Evolutionary conservation across 352 stramenopile genomes (phyloP).

Genomic region (Sclerospora graminicola): DNA sequence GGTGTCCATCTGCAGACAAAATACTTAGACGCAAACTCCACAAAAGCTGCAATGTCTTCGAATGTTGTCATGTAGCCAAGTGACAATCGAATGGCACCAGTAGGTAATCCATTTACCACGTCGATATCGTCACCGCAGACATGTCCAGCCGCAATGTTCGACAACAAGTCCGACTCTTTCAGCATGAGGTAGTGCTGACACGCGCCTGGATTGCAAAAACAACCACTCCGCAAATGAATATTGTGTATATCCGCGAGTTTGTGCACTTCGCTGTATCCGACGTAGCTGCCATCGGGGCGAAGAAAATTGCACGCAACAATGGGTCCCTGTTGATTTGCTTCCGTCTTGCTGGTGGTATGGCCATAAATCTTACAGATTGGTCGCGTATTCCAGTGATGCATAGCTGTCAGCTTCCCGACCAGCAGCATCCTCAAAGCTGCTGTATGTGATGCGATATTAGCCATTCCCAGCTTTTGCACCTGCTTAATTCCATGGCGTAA

Average conservation of each 20-base stretch:
- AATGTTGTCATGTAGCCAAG: slow-evolving; percentile 72
- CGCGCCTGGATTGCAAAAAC: slow-evolving; percentile 73
- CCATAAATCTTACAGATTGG: slow-evolving; percentile 52
- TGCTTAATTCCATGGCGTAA: slow-evolving; percentile 39
- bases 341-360: slow-evolving; percentile 1
- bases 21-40: slow-evolving; percentile 43
- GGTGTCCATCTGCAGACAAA: slow-evolving; percentile 35
- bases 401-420: slow-evolving; percentile 14
- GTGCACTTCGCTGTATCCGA: slow-evolving; percentile 60
- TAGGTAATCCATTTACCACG: slow-evolving; percentile 47
- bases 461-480: slow-evolving; percentile 36
- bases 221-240: slow-evolving; percentile 64
- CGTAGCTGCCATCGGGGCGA: slow-evolving; percentile 35
- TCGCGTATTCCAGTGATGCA: slow-evolving; percentile 45
- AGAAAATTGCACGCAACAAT: slow-evolving; percentile 63
- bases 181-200: slow-evolving; percentile 57
- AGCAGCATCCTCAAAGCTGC: slow-evolving; percentile 31
- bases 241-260: slow-evolving; percentile 59
- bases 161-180: slow-evolving; percentile 37
- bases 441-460: slow-evolving; percentile 36
- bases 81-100: slow-evolving; percentile 58
- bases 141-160: slow-evolving; percentile 44
- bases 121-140: slow-evolving; percentile 67
- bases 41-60: slow-evolving; percentile 46
- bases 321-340: slow-evolving; percentile 15